Percentiles rank a stretch among this genome's conserved stretches.
These are phyloP conservation scores for Plasmodium ovale DNA, from an alignment of 169 alveolate species.

Conservation along the genomic window DNA sequence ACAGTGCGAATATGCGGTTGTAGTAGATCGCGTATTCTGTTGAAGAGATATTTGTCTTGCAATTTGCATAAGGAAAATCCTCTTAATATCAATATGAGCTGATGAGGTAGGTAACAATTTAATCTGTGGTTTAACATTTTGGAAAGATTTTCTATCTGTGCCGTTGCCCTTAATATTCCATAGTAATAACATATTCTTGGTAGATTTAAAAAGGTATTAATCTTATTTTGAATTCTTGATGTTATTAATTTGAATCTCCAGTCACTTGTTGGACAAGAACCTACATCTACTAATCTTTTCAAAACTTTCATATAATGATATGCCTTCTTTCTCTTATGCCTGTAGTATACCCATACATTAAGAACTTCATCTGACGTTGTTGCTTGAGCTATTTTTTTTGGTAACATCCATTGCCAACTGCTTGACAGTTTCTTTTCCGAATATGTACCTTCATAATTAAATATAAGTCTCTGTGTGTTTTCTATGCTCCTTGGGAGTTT, in stretches of 20 bases:
- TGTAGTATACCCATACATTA: slow-evolving; percentile 85
- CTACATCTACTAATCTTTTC: slow-evolving; percentile 85
- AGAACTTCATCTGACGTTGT: slow-evolving; percentile 86
- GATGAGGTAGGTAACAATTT: slow-evolving; percentile 81
- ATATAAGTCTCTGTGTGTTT: slow-evolving; percentile 84
- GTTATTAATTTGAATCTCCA: slow-evolving; percentile 86
- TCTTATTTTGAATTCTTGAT: slow-evolving; percentile 75
- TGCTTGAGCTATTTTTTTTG: slow-evolving; percentile 86
- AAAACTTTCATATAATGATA: slow-evolving; percentile 84
- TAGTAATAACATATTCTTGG: slow-evolving; percentile 86
- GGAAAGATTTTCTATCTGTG: slow-evolving; percentile 81
- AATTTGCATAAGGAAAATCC: slow-evolving; percentile 82
- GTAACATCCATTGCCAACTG: slow-evolving; percentile 84
- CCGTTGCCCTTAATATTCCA: slow-evolving; percentile 84
- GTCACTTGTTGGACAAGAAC: slow-evolving; percentile 85
- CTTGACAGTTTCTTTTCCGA: slow-evolving; percentile 82
- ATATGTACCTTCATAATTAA: slow-evolving; percentile 83
- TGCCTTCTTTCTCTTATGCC: slow-evolving; percentile 83
- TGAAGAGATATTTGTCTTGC: slow-evolving; percentile 84
- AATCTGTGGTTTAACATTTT: slow-evolving; percentile 77
- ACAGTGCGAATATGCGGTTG: slow-evolving; percentile 62
- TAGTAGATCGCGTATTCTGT: slow-evolving; percentile 66
- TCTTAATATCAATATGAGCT: slow-evolving; percentile 78
- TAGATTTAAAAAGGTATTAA: slow-evolving; percentile 81
- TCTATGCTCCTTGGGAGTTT: slow-evolving; percentile 85